Base-by-base conservation (phyloP, 148 eudicot species). In the Gaultheria prostrata region DNA sequence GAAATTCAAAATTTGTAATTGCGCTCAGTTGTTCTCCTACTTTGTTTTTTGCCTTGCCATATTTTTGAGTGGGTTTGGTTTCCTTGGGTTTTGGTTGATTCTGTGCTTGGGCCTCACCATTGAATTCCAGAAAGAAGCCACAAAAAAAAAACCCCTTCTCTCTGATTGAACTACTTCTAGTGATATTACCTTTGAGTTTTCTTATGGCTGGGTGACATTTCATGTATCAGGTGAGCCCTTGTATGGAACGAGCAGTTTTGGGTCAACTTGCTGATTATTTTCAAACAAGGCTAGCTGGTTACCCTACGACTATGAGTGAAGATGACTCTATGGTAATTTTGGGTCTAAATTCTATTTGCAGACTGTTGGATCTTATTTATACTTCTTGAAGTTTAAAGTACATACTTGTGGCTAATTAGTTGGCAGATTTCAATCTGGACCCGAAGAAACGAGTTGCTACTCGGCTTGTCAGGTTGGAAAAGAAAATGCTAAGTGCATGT, bases 381-480 rank as follows among this genome's bases (percentile, higher is more conserved):
- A 33, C 74, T 81, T 35, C 74, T 81, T 35, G 30, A 80, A 61
- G 57, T 88, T 73, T 76, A 71, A 77, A 21, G 72, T 76, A 80
- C 49, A 6, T 59, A 63, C 77, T 24, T 63, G 81, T 89, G 73
- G 43, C 80, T 80, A 80, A 81, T 56, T 85, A 97, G 99, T 88
- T 97, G 89, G 90, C 90, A 85, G 98, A 93, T 88, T 61, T 32
- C 83, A 86, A 87, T 86, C 76, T 94, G 86, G 88, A 91, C 86
- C 98, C 98, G 81, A 97, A 91, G 89, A 91, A 80, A 85, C 92
- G 92, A 91, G 99, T 97, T 85, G 98, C 99, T 32, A 97, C 98
- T 14, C 94, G 91, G 86, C 98, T 97, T 85, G 95, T 97, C 71
- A 88, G 94, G 87, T 78, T 90, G 92, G 99, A 97, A 87, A 97